These are phyloP conservation scores for Salix viminalis DNA, from an alignment of 345 rosid species.

Conservation along the genomic window DNA sequence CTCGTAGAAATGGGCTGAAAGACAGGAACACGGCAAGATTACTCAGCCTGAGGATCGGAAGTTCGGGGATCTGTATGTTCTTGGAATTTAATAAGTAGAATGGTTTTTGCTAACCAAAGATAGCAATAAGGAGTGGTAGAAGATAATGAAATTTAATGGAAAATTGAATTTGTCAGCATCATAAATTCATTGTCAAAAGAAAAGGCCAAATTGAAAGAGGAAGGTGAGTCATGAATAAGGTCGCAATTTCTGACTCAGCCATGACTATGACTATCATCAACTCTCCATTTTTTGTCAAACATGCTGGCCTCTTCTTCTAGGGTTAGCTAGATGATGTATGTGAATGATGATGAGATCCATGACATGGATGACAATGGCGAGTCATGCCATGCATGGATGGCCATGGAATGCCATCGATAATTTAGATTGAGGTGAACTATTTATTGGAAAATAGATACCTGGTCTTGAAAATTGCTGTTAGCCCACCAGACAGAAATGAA, in stretches of 20 bases:
- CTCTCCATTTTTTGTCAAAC: neutral
- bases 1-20: too few relatives aligned
- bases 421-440: neutral
- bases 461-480: neutral
- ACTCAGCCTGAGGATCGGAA: too few relatives aligned
- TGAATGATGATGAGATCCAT: neutral
- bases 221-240: constrained; percentile 13
- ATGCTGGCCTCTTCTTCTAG: neutral
- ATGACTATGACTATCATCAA: constrained; percentile 7
- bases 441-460: neutral
- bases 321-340: neutral
- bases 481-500: neutral
- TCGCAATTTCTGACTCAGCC: constrained; percentile 21
- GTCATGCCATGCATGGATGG: neutral
- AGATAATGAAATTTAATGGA: neutral
- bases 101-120: neutral
- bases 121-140: neutral
- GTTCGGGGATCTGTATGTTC: neutral
- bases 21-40: too few relatives aligned
- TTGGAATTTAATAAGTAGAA: neutral
- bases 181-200: too few relatives aligned
- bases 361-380: neutral
- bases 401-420: too few relatives aligned
- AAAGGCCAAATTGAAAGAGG: neutral
- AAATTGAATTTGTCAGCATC: constrained; percentile 1